These are phyloP conservation scores for Fagus crenata DNA, from an alignment of 306 rosid species.

Conservation along the genomic window DNA sequence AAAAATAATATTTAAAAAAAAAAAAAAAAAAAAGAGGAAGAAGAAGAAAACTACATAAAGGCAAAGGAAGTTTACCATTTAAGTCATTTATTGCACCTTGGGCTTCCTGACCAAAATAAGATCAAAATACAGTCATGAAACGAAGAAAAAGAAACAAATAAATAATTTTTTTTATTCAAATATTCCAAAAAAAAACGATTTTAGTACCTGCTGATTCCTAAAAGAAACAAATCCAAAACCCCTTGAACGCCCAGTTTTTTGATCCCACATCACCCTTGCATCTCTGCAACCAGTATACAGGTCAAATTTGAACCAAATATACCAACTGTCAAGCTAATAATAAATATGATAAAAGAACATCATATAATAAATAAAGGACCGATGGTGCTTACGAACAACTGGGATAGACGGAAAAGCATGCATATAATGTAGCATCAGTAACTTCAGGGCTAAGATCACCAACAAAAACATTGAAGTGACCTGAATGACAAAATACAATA, in stretches of 20 bases:
- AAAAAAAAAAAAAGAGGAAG: background rate
- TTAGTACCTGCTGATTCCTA: conserved; percentile 70
- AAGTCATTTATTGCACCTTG: conserved; percentile 88
- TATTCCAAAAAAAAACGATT: background rate
- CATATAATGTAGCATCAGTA: conserved; percentile 84
- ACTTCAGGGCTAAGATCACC: conserved; percentile 99
- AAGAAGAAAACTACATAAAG: conserved; percentile 4
- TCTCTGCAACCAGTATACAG: conserved; percentile 51
- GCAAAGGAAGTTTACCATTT: conserved; percentile 53
- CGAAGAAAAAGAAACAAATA: background rate
- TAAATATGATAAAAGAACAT: background rate
- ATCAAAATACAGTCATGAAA: conserved; percentile 25
- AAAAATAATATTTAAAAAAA: background rate
- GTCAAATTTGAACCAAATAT: conserved; percentile 10
- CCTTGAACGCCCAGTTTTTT: conserved; percentile 89
- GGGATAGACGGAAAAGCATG: conserved; percentile 78
- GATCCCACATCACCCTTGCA: conserved; percentile 99
- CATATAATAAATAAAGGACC: conserved; percentile 6
- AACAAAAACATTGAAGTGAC: conserved; percentile 84
- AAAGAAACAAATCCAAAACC: conserved; percentile 96
- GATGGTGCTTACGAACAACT: conserved; percentile 76
- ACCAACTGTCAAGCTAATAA: background rate
- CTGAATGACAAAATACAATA: conserved; percentile 41
- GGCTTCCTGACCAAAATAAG: conserved; percentile 65
- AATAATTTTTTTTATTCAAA: background rate